phyloP scores from a whole-genome alignment of 2,329 filamentous ascomycete genomes.

The Stachybotrys elegans region DNA sequence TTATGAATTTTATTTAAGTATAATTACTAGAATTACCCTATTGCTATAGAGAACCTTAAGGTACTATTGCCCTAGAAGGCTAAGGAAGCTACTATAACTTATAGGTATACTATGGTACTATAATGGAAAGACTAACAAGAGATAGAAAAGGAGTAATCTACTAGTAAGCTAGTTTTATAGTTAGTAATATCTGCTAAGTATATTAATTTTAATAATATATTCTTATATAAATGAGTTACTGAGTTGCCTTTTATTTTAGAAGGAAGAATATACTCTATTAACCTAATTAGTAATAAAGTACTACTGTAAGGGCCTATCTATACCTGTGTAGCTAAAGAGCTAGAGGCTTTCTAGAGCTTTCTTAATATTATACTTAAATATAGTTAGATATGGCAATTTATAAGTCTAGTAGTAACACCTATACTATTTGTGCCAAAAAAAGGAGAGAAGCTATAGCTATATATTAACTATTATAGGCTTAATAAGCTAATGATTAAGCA shows the following conservation, averaged over 20 bases:
- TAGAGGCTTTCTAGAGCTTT: slow-evolving; percentile 3
- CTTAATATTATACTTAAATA: too few relatives aligned
- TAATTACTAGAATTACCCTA: too few relatives aligned
- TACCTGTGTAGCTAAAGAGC: slow-evolving; percentile 7
- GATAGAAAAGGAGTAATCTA: too few relatives aligned
- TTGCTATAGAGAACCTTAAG: too few relatives aligned
- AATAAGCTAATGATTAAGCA: slow-evolving; percentile 11
- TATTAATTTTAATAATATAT: slow-evolving; percentile 6
- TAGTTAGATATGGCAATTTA: slow-evolving; percentile 6
- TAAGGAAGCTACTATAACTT: too few relatives aligned
- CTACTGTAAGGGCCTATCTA: slow-evolving; percentile 4
- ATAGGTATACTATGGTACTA: too few relatives aligned
- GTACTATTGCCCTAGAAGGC: too few relatives aligned
- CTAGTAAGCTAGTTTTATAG: background rate
- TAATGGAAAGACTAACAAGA: too few relatives aligned
- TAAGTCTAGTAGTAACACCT: slow-evolving; percentile 3
- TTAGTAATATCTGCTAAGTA: slow-evolving; percentile 2
- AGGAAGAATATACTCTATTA: slow-evolving; percentile 3
- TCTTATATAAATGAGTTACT: slow-evolving; percentile 1
- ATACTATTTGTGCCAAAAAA: slow-evolving; percentile 9
- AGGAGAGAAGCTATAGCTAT: slow-evolving; percentile 5
- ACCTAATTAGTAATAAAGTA: slow-evolving; percentile 6
- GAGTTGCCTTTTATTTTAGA: too few relatives aligned
- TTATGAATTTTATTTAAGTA: too few relatives aligned
- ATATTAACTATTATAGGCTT: slow-evolving; percentile 11